A percentile compares a stretch with the other conserved stretches of the same genome.
phyloP scores from a whole-genome alignment of 495 filamentous ascomycete genomes.

The Lophiotrema nucula region DNA sequence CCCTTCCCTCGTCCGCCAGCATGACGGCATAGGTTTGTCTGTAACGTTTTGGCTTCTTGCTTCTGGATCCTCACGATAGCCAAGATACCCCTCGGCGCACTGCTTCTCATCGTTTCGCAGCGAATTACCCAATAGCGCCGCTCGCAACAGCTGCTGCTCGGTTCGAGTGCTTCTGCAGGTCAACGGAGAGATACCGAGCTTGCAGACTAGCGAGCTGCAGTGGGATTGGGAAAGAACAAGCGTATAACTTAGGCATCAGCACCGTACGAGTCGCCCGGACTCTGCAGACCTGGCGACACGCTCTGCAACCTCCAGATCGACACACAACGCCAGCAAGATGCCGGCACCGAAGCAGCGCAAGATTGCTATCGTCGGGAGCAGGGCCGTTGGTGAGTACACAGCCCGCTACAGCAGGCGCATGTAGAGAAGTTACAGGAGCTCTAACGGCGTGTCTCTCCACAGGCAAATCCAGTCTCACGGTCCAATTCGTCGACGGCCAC shows the following conservation, averaged over 20 bases:
- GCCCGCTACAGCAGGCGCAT: not conserved
- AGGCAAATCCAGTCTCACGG: slow-evolving; percentile 98
- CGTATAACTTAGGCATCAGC: slow-evolving; percentile 18
- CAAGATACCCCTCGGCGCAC: no score
- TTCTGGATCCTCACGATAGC: not conserved
- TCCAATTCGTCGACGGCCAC: slow-evolving; percentile 95
- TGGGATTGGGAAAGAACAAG: not conserved
- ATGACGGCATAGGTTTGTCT: slow-evolving; percentile 7
- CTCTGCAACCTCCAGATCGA: not conserved
- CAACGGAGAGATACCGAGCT: not conserved
- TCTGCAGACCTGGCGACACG: not conserved
- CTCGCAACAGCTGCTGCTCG: not conserved
- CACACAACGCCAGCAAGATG: slow-evolving; percentile 41
- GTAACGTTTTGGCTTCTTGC: not conserved
- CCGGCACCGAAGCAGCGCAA: slow-evolving; percentile 89
- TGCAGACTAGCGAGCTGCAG: no score
- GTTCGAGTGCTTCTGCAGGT: not conserved
- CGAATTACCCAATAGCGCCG: no score
- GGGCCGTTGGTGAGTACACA: slow-evolving; percentile 69
- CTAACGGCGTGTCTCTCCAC: not conserved
- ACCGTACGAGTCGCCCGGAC: not conserved
- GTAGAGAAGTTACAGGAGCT: not conserved
- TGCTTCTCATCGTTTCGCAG: no score
- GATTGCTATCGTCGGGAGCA: slow-evolving; percentile 96
- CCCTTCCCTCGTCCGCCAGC: not conserved